Conservation (phyloP, 2,329 filamentous ascomycete genomes). For the Aaosphaeria pasadenensis region DNA sequence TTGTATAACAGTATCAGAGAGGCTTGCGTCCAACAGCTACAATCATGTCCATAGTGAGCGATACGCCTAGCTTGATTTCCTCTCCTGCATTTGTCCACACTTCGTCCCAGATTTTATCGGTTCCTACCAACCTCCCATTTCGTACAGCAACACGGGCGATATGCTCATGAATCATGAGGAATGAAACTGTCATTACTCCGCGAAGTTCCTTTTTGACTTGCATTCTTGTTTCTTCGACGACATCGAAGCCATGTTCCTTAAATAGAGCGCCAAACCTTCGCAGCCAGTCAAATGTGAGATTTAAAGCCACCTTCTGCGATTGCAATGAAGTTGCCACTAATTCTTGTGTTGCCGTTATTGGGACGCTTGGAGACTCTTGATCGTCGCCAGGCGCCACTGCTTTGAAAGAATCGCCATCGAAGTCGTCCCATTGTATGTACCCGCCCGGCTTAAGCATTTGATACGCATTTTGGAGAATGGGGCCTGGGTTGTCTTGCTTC, state of each 20-base stretch:
- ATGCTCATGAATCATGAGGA: conserved; percentile 4
- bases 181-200: conserved; percentile 1
- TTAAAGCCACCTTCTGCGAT: conserved; percentile 3
- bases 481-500: background rate
- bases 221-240: conserved; percentile 3
- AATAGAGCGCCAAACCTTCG: background rate
- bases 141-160: conserved; percentile 2
- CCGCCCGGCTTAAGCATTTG: conserved; percentile 9
- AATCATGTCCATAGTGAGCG: conserved; percentile 6
- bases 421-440: conserved; percentile 9
- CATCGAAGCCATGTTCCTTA: conserved; percentile 4
- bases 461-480: background rate
- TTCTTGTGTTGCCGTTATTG: conserved; percentile 1
- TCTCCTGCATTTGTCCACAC: conserved; percentile 4
- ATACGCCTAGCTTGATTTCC: conserved; percentile 6
- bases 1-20: background rate
- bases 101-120: conserved; percentile 6
- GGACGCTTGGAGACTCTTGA: background rate
- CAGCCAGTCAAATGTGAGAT: conserved; percentile 4
- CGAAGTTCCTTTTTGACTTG: conserved; percentile 6
- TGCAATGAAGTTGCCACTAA: conserved; percentile 1
- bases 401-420: conserved; percentile 2
- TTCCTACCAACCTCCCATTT: conserved; percentile 5
- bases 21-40: conserved; percentile 6
- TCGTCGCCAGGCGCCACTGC: conserved; percentile 2